Conservation (phyloP, 371 early-diverging fungal species). For the Apophysomyces trapeziformis region DNA sequence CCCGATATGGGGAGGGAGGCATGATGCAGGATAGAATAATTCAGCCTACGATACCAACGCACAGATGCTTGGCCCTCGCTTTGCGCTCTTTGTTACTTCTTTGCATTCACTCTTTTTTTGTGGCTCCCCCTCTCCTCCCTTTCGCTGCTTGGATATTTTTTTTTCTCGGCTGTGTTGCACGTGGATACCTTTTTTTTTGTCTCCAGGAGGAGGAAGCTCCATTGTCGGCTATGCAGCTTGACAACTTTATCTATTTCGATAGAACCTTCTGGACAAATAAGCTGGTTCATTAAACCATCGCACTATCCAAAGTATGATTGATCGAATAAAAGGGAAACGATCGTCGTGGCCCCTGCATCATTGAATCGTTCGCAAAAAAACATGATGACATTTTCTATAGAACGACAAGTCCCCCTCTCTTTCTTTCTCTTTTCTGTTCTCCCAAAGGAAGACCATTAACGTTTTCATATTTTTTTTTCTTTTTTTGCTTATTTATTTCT, state of each 20-base stretch:
- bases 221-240: slow-evolving; percentile 1
- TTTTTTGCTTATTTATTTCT: slow-evolving; percentile 3
- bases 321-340: slow-evolving; percentile 9
- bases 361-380: neutral
- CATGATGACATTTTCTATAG: neutral
- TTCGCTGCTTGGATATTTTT: neutral
- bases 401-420: slow-evolving; percentile 9
- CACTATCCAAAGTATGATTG: slow-evolving; percentile 3
- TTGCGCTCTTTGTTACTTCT: no score
- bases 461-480: neutral
- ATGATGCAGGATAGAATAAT: slow-evolving; percentile 3
- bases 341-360: slow-evolving; percentile 8
- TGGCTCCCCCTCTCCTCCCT: slow-evolving; percentile 3
- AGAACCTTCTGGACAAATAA: slow-evolving; percentile 10
- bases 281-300: slow-evolving; percentile 5
- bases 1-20: neutral
- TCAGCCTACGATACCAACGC: slow-evolving; percentile 7
- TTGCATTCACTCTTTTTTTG: no score
- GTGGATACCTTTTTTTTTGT: neutral
- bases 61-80: slow-evolving; percentile 7
- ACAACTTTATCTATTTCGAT: slow-evolving; percentile 11
- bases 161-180: slow-evolving; percentile 10
- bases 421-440: slow-evolving; percentile 12
- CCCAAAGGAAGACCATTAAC: neutral
- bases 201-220: neutral